phyloP scores from a whole-genome alignment of 441 rosid genomes.

The Bocquillonia castaneifolia region DNA sequence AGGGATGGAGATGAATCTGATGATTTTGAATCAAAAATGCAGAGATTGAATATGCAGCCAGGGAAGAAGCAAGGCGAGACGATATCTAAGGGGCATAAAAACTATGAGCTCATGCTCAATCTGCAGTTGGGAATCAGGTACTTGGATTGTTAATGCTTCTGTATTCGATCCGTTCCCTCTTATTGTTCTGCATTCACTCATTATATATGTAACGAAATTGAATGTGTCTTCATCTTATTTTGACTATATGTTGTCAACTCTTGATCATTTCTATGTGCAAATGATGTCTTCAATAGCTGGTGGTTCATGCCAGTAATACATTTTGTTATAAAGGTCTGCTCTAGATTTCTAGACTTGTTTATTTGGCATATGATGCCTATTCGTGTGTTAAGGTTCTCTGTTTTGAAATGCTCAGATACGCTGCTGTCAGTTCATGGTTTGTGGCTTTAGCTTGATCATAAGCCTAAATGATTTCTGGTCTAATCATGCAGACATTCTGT shows the following conservation, averaged over 20 bases:
- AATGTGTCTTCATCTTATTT: not conserved
- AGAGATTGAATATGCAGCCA: constrained; percentile 41
- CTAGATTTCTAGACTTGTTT: not conserved
- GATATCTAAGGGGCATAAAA: constrained; percentile 86
- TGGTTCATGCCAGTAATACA: not conserved
- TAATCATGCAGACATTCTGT: constrained; percentile 66
- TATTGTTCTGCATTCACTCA: not conserved
- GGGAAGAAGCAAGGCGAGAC: constrained; percentile 73
- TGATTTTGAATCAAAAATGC: constrained; percentile 30
- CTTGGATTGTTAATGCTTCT: constrained; percentile 8
- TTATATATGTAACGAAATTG: not conserved
- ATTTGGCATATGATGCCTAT: no score
- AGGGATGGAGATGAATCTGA: constrained; percentile 42
- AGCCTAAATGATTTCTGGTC: constrained; percentile 6
- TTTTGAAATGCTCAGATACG: not conserved
- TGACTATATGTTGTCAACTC: not conserved
- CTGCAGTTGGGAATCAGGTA: constrained; percentile 97
- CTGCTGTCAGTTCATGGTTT: not conserved
- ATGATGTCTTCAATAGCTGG: not conserved
- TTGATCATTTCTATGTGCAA: not conserved
- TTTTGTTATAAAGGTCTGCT: not conserved
- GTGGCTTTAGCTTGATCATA: not conserved
- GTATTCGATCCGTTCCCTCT: constrained; percentile 16
- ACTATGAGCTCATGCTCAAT: constrained; percentile 94
- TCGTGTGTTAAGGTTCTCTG: not conserved